Evolutionary conservation across 1,284 basidiomycete species (phyloP).

Genomic region (Ustilago tritici): DNA sequence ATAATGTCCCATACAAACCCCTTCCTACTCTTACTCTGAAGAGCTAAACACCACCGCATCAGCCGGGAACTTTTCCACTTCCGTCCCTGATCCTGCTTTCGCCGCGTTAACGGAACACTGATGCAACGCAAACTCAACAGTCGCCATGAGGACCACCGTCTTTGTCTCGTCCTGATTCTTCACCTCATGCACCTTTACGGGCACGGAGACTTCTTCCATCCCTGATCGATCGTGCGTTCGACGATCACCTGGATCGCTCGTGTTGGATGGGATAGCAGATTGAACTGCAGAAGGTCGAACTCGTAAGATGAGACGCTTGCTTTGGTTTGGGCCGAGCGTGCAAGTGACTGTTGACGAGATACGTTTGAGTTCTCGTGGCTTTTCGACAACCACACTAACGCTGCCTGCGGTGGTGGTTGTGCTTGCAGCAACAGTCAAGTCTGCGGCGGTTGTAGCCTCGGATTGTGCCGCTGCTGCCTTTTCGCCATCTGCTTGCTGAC

Average conservation of each 20-base stretch:
- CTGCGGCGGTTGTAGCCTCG: background rate
- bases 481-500: conserved; percentile 8
- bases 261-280: conserved; percentile 37
- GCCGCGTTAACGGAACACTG: background rate
- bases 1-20: background rate
- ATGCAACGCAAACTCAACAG: conserved; percentile 42
- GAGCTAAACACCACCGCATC: conserved; percentile 45
- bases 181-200: conserved; percentile 64
- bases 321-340: conserved; percentile 57
- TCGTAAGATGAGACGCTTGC: conserved; percentile 62
- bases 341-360: conserved; percentile 60
- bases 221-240: conserved; percentile 33
- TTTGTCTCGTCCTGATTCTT: conserved; percentile 69
- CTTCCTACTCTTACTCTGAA: conserved; percentile 7
- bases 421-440: background rate
- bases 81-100: background rate
- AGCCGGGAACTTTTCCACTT: conserved; percentile 16
- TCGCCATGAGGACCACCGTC: conserved; percentile 48
- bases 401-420: background rate
- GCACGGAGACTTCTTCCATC: conserved; percentile 54
- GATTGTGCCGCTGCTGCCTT: background rate
- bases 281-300: conserved; percentile 51
- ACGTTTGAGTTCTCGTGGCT: conserved; percentile 48
- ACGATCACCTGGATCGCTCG: conserved; percentile 36
- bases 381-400: conserved; percentile 10